These are phyloP conservation scores for Ambrosia hybrid DNA, from an alignment of 140 eudicot genomes.

Conservation along the genomic window DNA sequence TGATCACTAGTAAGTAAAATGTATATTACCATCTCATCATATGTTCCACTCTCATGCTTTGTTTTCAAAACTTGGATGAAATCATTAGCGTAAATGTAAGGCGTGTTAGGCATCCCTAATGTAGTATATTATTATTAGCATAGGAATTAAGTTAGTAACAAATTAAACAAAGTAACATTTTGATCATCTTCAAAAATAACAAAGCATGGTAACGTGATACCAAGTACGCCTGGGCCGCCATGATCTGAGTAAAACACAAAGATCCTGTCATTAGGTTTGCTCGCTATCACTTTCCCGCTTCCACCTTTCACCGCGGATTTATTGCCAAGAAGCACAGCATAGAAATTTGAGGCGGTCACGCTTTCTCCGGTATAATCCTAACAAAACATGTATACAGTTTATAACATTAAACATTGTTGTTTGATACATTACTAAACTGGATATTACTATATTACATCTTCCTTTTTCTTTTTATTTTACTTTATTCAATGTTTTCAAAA, in stretches of 20 bases:
- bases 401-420: too few relatives aligned
- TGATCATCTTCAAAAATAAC: not conserved
- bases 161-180: not conserved
- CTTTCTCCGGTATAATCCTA: constrained; percentile 75
- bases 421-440: too few relatives aligned
- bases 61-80: constrained; percentile 58
- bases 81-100: constrained; percentile 52
- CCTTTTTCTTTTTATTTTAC: too few relatives aligned
- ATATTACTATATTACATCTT: too few relatives aligned
- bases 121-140: constrained; percentile 13
- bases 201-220: constrained; percentile 12
- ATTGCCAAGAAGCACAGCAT: constrained; percentile 68
- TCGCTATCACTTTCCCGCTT: constrained; percentile 46
- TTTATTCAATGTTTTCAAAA: too few relatives aligned
- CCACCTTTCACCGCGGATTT: constrained; percentile 58
- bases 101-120: constrained; percentile 68
- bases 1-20: not conserved
- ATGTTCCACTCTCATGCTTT: constrained; percentile 61
- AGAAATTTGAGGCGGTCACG: constrained; percentile 47
- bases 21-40: constrained; percentile 70
- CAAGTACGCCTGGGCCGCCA: constrained; percentile 40
- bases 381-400: too few relatives aligned
- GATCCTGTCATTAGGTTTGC: constrained; percentile 37
- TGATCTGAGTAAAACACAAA: constrained; percentile 43
- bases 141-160: not conserved